phyloP scores from a whole-genome alignment of 306 rosid genomes.

The Arachis hypogaea region DNA sequence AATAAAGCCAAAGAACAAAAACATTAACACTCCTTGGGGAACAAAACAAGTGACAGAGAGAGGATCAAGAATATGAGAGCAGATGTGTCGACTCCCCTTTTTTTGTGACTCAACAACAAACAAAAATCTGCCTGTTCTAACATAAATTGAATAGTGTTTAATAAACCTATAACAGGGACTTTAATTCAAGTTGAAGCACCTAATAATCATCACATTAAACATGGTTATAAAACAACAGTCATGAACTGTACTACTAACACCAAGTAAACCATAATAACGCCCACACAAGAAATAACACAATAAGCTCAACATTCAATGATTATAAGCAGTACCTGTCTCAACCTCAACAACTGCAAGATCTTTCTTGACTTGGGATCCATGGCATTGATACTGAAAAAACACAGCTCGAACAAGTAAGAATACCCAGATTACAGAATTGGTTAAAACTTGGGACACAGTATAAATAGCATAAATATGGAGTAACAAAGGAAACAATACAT shows the following conservation, averaged over 20 bases:
- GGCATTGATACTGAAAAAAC: slow-evolving; percentile 76
- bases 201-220: neutral
- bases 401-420: neutral
- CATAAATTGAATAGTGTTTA: neutral
- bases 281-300: neutral
- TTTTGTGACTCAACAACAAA: neutral
- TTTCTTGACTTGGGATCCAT: slow-evolving; percentile 82
- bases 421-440: neutral
- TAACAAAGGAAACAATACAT: slow-evolving; percentile 21
- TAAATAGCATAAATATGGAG: too few relatives aligned
- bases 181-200: neutral
- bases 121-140: neutral
- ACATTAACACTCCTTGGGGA: neutral
- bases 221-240: neutral
- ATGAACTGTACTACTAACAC: neutral
- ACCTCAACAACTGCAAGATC: slow-evolving; percentile 82
- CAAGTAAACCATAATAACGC: neutral
- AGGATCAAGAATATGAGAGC: too few relatives aligned
- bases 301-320: neutral
- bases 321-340: slow-evolving; percentile 68
- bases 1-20: neutral
- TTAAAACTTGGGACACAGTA: neutral
- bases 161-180: neutral
- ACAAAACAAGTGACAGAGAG: neutral
- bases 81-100: neutral